Conservation (phyloP, 495 filamentous ascomycete species). For the Neurospora sp. region DNA sequence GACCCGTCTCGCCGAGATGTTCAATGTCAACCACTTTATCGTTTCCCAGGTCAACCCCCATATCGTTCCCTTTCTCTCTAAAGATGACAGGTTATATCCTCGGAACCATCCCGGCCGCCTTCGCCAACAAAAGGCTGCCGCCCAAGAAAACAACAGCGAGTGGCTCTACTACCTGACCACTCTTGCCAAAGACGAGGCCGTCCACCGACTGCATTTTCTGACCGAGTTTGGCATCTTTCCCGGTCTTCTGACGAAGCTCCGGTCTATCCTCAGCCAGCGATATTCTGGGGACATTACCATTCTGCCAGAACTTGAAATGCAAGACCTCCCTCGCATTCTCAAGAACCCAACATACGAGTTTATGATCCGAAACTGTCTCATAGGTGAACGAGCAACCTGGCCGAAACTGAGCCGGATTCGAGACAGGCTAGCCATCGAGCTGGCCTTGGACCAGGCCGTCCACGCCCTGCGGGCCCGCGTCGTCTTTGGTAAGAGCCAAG, state of each 20-base stretch:
- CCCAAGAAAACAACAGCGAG: slow-evolving; percentile 22
- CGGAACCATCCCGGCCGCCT: slow-evolving; percentile 29
- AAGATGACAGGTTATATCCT: slow-evolving; percentile 50
- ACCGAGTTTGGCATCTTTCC: slow-evolving; percentile 78
- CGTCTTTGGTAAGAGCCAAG: slow-evolving; percentile 67
- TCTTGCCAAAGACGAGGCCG: slow-evolving; percentile 68
- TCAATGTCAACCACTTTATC: slow-evolving; percentile 97
- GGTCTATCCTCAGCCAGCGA: slow-evolving; percentile 75
- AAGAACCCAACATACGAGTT: slow-evolving; percentile 86
- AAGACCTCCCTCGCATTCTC: slow-evolving; percentile 66
- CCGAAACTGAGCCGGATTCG: slow-evolving; percentile 72
- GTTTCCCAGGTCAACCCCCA: slow-evolving; percentile 95
- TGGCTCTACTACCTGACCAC: slow-evolving; percentile 63
- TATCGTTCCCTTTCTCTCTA: slow-evolving; percentile 75
- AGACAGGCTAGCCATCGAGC: slow-evolving; percentile 77
- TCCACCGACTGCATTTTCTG: slow-evolving; percentile 73
- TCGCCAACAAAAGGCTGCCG: slow-evolving; percentile 13
- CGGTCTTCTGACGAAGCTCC: slow-evolving; percentile 65
- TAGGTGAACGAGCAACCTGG: slow-evolving; percentile 84
- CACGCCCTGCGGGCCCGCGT: slow-evolving; percentile 64
- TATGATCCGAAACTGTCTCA: slow-evolving; percentile 64
- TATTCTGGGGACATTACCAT: slow-evolving; percentile 97
- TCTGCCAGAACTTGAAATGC: slow-evolving; percentile 64
- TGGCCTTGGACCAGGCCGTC: slow-evolving; percentile 76
- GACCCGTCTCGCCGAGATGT: slow-evolving; percentile 85